Evolutionary conservation across 2,329 filamentous ascomycete genomes (phyloP), one percentile per base, ranked within the genome.

Genomic region (Venturia effusa): DNA sequence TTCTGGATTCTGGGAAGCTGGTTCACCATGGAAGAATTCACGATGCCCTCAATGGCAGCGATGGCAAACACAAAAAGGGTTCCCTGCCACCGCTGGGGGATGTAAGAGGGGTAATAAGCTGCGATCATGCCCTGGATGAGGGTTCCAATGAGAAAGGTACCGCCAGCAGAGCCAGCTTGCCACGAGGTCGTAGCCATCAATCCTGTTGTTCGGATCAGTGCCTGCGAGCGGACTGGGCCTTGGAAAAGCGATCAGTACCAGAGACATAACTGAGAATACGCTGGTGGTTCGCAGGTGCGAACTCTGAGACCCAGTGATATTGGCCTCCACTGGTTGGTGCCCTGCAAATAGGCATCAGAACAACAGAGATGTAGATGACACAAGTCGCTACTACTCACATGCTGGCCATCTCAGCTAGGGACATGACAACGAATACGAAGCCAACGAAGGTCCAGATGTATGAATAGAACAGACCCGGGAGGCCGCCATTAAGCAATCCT

Each of bases 1-100:
- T 75, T 76, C 43, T 78, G 72, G 22, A 75, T 71, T 1, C 72
- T 67, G 0, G 76, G 76, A 66, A 79, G 71, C 15, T 67, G 66
- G 5, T 69, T 68, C 1, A 68, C 71, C 1, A 70, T 70, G 43
- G 71, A 74, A 43, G 74, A 68, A 34, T 66, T 66, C 4, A 66
- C 30, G 8, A 65, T 37, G 51, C 22, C 37, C 34, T 40, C 39
- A 17, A 66, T 51, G n/a, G 41, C 54, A 17, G 48, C 45, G 22
- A 66, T 41, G 13, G 61, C 27, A 66, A 65, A 57, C 61, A 66
- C 66, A 63, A 64, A 51, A 3, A 67, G 63, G 5, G 66, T 65
- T 7, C 57, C 51, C 32, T 66, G 66, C 59, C 61, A 67, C 22
- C 40, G 54, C 40, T 65, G 27, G 3, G 62, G 45, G 13, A 59